Evolutionary conservation across 2,329 filamentous ascomycete species (phyloP).

Genomic region (Xylaria multiplex): DNA sequence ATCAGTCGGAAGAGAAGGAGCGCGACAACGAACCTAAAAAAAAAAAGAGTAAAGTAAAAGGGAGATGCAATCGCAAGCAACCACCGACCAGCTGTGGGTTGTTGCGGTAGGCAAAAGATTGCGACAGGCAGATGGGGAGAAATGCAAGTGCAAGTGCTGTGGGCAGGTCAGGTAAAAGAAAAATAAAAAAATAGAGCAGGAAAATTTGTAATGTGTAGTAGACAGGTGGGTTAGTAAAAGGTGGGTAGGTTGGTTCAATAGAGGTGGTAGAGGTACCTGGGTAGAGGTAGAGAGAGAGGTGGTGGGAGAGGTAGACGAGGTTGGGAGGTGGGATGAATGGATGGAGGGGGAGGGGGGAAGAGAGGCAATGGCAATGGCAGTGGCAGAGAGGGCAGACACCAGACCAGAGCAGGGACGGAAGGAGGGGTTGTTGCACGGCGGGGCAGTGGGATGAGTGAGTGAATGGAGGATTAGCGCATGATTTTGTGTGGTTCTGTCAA

Average conservation of each 20-base stretch:
- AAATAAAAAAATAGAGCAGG: constrained; percentile 20
- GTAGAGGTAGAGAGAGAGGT: background rate
- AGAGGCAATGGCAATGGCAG: no score
- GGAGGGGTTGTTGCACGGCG: constrained; percentile 38
- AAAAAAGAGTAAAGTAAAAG: constrained; percentile 33
- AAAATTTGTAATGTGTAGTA: constrained; percentile 39
- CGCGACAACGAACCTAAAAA: constrained; percentile 38
- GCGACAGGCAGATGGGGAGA: constrained; percentile 32
- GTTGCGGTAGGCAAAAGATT: constrained; percentile 40
- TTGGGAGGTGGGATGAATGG: no score
- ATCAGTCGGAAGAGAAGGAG: constrained; percentile 12
- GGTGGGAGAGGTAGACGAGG: constrained; percentile 8
- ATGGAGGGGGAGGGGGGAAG: no score
- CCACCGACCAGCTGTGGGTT: constrained; percentile 47
- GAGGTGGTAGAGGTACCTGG: no score
- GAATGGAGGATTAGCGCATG: constrained; percentile 24
- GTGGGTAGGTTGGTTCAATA: no score
- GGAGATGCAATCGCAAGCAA: constrained; percentile 46
- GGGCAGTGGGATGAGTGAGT: constrained; percentile 32
- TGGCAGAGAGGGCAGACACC: no score
- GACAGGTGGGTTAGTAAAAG: background rate
- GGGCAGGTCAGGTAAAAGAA: background rate
- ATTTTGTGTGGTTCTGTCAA: constrained; percentile 27
- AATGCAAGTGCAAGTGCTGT: constrained; percentile 35
- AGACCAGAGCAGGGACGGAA: constrained; percentile 5